Evolutionary conservation across 2,329 filamentous ascomycete genomes (phyloP), one percentile per base, ranked within the genome.

Genomic region (Colletotrichum lindemuthianum): DNA sequence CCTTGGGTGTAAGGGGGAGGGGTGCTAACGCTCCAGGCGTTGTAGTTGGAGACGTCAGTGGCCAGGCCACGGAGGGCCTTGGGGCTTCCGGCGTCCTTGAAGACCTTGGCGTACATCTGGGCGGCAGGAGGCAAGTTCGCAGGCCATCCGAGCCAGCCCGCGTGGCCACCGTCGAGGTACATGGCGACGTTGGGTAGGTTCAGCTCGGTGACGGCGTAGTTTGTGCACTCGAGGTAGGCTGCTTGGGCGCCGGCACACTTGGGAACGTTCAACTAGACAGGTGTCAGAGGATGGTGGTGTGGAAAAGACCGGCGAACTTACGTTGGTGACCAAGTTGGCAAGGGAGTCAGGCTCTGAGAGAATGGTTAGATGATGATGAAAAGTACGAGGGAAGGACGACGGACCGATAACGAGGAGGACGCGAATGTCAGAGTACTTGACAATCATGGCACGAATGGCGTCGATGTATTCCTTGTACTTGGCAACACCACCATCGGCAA

Each of bases 31-130:
- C 73, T 76, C 78, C 79, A 85, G 36, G 72, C 78, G 70, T 87
- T 87, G 77, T 85, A 44, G 78, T 86, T 86, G 68, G 84, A 78
- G n/a, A 87, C 83, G 73, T 87, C 87, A 70, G 84, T 87, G 34
- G 79, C 83, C 51, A 87, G 76, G 59, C 85, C 85, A 59, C 85
- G 83, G 56, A 87, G 77, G 37, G 82, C 71, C 15, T 76, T 74
- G 13, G 84, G 84, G 37, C 76, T 79, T 44, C 84, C 80, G 12
- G 84, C 81, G 33, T 81, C 76, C 66, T 78, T 82, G 77, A 83
- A 86, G 45, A 86, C 74, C 40, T 77, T 64, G 4, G 80, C 79
- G 65, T 79, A 84, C 47, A 84, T 72, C 49, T 77, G 66, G 2
- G 84, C 84, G 6, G 83, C 82, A 12, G 81, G 80, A 11, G 69